A percentile compares a stretch with the other conserved stretches of the same genome.
Conservation (phyloP, 345 rosid species). For the Rhizophora apiculata region DNA sequence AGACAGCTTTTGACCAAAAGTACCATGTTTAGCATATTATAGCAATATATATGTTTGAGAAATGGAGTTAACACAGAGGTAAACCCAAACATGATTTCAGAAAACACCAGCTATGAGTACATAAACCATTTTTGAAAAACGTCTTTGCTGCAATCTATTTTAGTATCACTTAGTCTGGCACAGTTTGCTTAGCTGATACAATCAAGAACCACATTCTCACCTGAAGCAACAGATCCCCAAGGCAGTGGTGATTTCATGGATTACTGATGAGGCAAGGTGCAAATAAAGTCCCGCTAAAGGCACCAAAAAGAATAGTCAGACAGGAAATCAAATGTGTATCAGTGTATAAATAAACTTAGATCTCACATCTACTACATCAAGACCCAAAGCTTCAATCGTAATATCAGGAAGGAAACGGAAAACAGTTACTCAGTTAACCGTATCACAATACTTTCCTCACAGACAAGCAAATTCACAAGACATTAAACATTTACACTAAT, state of each 20-base stretch:
- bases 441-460: neutral
- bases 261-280: slow-evolving; percentile 88
- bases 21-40: too few species aligned
- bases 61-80: too few species aligned
- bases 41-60: too few species aligned
- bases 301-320: slow-evolving; percentile 21
- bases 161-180: too few species aligned
- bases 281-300: slow-evolving; percentile 63
- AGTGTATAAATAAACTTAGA: too few species aligned
- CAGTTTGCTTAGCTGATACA: neutral
- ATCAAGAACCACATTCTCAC: slow-evolving; percentile 29
- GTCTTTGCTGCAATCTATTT: too few species aligned
- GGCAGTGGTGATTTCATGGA: slow-evolving; percentile 87
- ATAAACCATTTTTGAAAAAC: too few species aligned
- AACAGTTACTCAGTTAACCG: neutral
- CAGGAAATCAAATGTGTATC: neutral
- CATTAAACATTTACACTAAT: neutral
- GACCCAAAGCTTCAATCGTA: neutral
- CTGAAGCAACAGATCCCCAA: slow-evolving; percentile 98
- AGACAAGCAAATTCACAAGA: neutral
- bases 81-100: too few species aligned
- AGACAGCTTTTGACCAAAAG: neutral
- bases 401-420: neutral
- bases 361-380: too few species aligned
- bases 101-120: too few species aligned